Evolutionary conservation across 1,284 basidiomycete species (phyloP).

Genomic region (Afroboletus lepidellus): DNA sequence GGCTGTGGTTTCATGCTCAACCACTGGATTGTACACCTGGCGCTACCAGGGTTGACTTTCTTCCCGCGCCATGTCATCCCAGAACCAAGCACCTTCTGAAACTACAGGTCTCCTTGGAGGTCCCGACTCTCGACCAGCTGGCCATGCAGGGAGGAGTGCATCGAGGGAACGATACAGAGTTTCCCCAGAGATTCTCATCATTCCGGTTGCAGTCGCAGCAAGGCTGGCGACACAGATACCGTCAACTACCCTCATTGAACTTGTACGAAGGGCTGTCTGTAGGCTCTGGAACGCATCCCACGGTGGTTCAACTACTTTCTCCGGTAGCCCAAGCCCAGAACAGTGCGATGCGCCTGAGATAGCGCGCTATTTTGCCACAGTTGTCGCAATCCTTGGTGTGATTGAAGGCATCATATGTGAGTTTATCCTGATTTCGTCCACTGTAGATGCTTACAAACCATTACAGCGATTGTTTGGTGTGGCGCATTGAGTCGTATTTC

Average conservation of each 20-base stretch:
- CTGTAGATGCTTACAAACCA: constrained; percentile 2
- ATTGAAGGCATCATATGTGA: constrained; percentile 24
- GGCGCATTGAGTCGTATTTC: constrained; percentile 27
- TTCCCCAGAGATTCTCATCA: constrained; percentile 22
- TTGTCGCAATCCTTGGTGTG: constrained; percentile 15
- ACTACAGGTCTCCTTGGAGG: constrained; percentile 11
- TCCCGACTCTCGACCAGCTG: not conserved
- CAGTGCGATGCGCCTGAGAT: constrained; percentile 30
- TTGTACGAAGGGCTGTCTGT: constrained; percentile 31
- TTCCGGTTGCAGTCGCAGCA: constrained; percentile 29
- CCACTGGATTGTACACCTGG: too few relatives aligned
- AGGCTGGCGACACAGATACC: constrained; percentile 24
- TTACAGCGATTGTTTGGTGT: constrained; percentile 19
- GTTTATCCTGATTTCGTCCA: not conserved
- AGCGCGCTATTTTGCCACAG: constrained; percentile 18
- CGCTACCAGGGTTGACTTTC: too few relatives aligned
- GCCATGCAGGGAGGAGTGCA: not conserved
- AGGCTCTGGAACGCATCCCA: constrained; percentile 23
- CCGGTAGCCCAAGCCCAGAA: constrained; percentile 11
- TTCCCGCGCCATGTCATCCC: constrained; percentile 13
- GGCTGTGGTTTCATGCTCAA: too few relatives aligned
- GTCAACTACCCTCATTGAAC: constrained; percentile 30
- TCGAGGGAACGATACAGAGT: too few relatives aligned
- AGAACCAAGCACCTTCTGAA: constrained; percentile 8
- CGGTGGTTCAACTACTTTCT: constrained; percentile 11